Percentiles rank a stretch among this genome's conserved stretches.
phyloP scores from a whole-genome alignment of 306 rosid species.

The Quercus ilex region DNA sequence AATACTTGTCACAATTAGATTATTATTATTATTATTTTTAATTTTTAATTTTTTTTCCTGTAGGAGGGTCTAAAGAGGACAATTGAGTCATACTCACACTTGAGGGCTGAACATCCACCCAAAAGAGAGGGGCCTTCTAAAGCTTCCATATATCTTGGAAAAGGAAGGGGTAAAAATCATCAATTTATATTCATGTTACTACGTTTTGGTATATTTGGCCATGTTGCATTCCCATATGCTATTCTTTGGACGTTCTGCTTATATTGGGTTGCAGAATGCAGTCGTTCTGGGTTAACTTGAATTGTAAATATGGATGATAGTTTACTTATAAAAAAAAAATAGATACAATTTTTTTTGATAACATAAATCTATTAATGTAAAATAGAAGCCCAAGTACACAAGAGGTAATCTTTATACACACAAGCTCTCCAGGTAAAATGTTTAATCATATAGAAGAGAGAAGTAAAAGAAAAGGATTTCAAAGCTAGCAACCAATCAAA shows the following conservation, averaged over 20 bases:
- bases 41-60: constrained; percentile 12
- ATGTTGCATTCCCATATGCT: constrained; percentile 1
- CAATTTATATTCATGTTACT: not conserved
- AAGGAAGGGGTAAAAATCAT: constrained; percentile 66
- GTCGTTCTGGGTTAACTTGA: not conserved
- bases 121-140: constrained; percentile 81
- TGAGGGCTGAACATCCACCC: constrained; percentile 61
- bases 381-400: too few species aligned
- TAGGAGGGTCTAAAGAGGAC: constrained; percentile 93
- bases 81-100: constrained; percentile 71
- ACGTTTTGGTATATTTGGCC: constrained; percentile 1
- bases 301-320: not conserved
- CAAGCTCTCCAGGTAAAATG: too few species aligned
- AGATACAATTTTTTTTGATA: too few species aligned
- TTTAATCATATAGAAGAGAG: too few species aligned
- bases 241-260: not conserved
- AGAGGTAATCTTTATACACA: too few species aligned
- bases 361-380: too few species aligned
- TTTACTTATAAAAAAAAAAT: too few species aligned
- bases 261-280: not conserved
- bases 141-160: constrained; percentile 76
- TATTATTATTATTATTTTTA: not conserved
- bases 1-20: constrained; percentile 6
- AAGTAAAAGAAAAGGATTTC: too few species aligned
- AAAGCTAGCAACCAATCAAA: too few species aligned